phyloP scores from a whole-genome alignment of 305 asterid genomes.

The Nicotiana rustica region DNA sequence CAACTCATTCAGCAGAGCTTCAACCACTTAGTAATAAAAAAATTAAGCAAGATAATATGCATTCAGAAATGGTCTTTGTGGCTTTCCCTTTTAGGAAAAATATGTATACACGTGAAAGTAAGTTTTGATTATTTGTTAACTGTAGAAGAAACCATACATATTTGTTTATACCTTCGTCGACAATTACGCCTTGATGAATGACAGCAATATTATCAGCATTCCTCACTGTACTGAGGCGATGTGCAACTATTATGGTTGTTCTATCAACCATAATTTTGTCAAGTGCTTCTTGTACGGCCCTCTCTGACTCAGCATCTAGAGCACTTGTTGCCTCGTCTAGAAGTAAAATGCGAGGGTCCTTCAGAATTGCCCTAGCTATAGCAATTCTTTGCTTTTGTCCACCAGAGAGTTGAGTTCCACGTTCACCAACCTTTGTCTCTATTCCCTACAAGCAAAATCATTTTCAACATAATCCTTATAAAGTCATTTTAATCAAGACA shows the following conservation, averaged over 20 bases:
- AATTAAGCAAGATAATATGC: too few relatives aligned
- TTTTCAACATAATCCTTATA: too few relatives aligned
- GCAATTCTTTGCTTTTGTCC: conserved; percentile 37
- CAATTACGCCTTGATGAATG: background rate
- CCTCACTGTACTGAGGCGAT: conserved; percentile 16
- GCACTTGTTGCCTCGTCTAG: conserved; percentile 37
- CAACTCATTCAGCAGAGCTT: too few relatives aligned
- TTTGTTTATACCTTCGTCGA: background rate
- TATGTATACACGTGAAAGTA: too few relatives aligned
- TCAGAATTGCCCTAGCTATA: conserved; percentile 28
- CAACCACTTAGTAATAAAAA: too few relatives aligned
- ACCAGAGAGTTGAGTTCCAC: conserved; percentile 32
- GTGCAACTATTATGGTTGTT: conserved; percentile 30
- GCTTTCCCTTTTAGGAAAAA: too few relatives aligned
- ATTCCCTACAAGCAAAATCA: too few relatives aligned
- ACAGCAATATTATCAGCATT: conserved; percentile 1
- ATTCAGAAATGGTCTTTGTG: too few relatives aligned
- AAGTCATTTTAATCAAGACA: too few relatives aligned
- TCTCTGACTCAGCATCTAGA: background rate
- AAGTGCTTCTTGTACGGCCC: background rate
- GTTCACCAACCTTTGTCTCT: conserved; percentile 16
- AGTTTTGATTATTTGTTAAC: too few relatives aligned
- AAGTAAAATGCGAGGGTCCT: conserved; percentile 23
- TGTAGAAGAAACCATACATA: too few relatives aligned
- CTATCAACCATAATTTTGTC: conserved; percentile 27